Evolutionary conservation across 1,139 yeast genomes (phyloP).

Genomic region (Lodderomyces elongisporus): DNA sequence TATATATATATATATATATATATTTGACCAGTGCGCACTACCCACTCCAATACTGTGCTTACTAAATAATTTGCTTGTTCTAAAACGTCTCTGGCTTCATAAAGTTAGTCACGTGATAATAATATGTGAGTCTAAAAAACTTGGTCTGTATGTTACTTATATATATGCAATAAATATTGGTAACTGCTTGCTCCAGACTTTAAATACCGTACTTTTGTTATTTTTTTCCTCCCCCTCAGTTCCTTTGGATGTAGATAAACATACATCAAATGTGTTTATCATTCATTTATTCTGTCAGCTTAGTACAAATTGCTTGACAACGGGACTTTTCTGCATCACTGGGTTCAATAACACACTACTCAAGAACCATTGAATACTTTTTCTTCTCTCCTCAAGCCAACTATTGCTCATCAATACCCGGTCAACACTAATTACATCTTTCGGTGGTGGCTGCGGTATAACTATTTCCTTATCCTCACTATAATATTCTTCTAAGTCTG

Average conservation of each 20-base stretch:
- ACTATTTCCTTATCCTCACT: slow-evolving; percentile 18
- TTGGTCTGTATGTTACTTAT: too few species aligned
- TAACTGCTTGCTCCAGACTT: too few species aligned
- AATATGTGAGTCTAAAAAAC: too few species aligned
- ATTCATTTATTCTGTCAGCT: too few species aligned
- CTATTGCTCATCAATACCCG: slow-evolving; percentile 39
- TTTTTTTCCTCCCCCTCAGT: neutral
- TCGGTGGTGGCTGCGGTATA: slow-evolving; percentile 66
- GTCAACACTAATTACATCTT: slow-evolving; percentile 43
- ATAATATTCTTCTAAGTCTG: slow-evolving; percentile 32
- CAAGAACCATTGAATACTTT: slow-evolving; percentile 71
- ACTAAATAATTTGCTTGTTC: neutral
- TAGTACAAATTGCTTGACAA: slow-evolving; percentile 49
- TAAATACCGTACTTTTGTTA: too few species aligned
- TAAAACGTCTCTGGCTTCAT: neutral
- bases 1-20: too few species aligned
- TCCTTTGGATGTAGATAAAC: too few species aligned
- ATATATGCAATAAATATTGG: too few species aligned
- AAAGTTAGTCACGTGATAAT: too few species aligned
- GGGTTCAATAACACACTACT: slow-evolving; percentile 68
- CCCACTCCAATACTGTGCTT: too few species aligned
- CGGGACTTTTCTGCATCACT: slow-evolving; percentile 38
- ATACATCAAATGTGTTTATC: too few species aligned
- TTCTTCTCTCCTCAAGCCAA: slow-evolving; percentile 60
- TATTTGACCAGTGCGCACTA: too few species aligned